Evolutionary conservation across 1,284 basidiomycete genomes (phyloP).

Genomic region (Ganoderma meredithae): DNA sequence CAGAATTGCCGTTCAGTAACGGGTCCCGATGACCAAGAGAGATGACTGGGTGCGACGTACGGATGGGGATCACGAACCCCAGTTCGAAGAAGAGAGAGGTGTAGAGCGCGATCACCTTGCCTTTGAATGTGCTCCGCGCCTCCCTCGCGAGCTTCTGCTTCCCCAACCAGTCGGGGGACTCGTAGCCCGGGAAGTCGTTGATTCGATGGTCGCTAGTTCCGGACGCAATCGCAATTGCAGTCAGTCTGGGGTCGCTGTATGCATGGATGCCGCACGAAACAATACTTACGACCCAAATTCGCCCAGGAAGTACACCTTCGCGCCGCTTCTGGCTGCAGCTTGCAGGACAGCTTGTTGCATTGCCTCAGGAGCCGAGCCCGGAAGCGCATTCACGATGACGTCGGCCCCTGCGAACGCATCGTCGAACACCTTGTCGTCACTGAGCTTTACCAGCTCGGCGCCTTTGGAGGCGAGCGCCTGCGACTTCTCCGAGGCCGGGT

Average conservation of each 20-base stretch:
- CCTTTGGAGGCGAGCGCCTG: constrained; percentile 35
- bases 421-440: constrained; percentile 17
- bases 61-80: not conserved
- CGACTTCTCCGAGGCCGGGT: constrained; percentile 33
- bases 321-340: constrained; percentile 35
- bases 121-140: constrained; percentile 32
- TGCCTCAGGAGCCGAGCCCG: constrained; percentile 17
- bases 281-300: constrained; percentile 42
- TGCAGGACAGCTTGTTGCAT: constrained; percentile 33
- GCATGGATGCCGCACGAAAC: not conserved
- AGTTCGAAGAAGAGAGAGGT: constrained; percentile 39
- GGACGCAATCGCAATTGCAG: not conserved
- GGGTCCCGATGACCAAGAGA: not conserved
- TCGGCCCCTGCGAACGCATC: constrained; percentile 37
- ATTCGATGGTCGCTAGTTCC: constrained; percentile 37
- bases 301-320: constrained; percentile 41
- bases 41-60: constrained; percentile 2
- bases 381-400: constrained; percentile 38
- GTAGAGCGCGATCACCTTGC: constrained; percentile 39
- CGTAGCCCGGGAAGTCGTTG: constrained; percentile 40
- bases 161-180: constrained; percentile 35
- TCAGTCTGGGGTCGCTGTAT: not conserved
- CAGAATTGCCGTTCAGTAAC: not conserved
- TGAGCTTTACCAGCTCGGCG: constrained; percentile 33
- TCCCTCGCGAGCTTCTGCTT: constrained; percentile 35